Percentiles rank a stretch among this genome's conserved stretches.
phyloP scores from a whole-genome alignment of 371 early-diverging fungal species.

The Capillidium heterosporum region DNA sequence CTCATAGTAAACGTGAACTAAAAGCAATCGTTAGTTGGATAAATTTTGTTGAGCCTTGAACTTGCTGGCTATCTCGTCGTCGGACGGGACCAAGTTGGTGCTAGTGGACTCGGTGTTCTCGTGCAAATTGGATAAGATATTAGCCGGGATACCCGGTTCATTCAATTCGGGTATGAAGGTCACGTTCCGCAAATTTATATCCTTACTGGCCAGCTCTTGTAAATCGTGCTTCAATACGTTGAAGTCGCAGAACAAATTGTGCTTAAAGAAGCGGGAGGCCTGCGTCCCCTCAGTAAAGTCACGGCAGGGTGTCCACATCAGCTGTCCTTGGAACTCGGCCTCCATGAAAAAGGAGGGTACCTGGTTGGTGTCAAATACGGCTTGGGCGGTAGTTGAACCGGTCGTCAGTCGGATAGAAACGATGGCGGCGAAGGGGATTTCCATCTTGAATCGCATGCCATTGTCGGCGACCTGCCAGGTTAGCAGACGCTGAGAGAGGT shows the following conservation, averaged over 20 bases:
- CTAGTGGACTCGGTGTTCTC: too few relatives aligned
- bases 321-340: slow-evolving; percentile 30
- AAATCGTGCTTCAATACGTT: neutral
- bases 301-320: neutral
- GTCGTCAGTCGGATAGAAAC: slow-evolving; percentile 30
- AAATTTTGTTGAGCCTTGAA: too few relatives aligned
- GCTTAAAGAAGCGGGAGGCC: neutral
- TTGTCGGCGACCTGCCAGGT: slow-evolving; percentile 50
- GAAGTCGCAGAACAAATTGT: neutral
- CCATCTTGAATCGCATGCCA: slow-evolving; percentile 51
- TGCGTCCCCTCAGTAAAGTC: neutral
- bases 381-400: slow-evolving; percentile 28
- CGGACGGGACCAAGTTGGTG: too few relatives aligned
- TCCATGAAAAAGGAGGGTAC: slow-evolving; percentile 48
- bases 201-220: neutral
- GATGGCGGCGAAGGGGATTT: slow-evolving; percentile 33
- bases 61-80: too few relatives aligned
- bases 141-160: too few relatives aligned
- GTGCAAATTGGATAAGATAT: too few relatives aligned
- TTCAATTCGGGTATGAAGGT: neutral
- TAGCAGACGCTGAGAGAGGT: slow-evolving; percentile 26
- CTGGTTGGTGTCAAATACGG: slow-evolving; percentile 27
- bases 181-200: neutral
- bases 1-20: too few relatives aligned
- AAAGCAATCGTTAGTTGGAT: too few relatives aligned